Evolutionary conservation across 2,329 filamentous ascomycete species (phyloP), one percentile per base, ranked within the genome.

Genomic region (Fusarium coicis): DNA sequence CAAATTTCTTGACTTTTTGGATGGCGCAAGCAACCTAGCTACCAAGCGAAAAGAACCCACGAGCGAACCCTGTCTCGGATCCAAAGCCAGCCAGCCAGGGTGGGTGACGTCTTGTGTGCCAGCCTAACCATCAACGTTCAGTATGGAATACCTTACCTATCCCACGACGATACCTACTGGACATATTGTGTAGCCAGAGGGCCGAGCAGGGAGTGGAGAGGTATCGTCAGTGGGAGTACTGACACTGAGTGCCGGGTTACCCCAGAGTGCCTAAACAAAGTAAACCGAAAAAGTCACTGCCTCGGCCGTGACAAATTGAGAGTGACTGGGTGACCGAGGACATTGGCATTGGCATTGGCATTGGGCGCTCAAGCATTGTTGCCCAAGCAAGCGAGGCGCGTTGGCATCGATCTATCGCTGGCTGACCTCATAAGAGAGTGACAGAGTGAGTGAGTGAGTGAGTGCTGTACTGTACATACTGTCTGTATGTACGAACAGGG

Each of bases 291-390:
- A 26, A 56, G 57, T 59, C 58, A 57, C 58, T 63, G 55, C 57
- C 72, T 75, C 57, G 49, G 57, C 57, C 63, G 71, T 72, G 67
- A 77, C 49, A 53, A 26, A 49, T 58, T 28, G 36, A 67, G 58
- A 67, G 58, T 63, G 70, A 74, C 69, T 75, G 73, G 70, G 74
- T 75, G 71, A 72, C 71, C 74, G 71, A 77, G 79, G 79, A 68
- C 76, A 76, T 81, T 80, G 77, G 79, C 76, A 76, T 81, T 80
- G 77, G 79, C 76, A 76, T 81, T 80, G 77, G 79, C 28, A 56
- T 56, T 58, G 55, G 55, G 55, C 55, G 79, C 78, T 73, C 68
- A 76, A 73, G 74, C 76, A 75, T 80, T 81, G 79, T 80, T 80
- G 79, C 78, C 79, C 79, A 80, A 78, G 54, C 50, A 42, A 54